Conservation (phyloP, 768 basidiomycete species). For the Russula foetens region DNA sequence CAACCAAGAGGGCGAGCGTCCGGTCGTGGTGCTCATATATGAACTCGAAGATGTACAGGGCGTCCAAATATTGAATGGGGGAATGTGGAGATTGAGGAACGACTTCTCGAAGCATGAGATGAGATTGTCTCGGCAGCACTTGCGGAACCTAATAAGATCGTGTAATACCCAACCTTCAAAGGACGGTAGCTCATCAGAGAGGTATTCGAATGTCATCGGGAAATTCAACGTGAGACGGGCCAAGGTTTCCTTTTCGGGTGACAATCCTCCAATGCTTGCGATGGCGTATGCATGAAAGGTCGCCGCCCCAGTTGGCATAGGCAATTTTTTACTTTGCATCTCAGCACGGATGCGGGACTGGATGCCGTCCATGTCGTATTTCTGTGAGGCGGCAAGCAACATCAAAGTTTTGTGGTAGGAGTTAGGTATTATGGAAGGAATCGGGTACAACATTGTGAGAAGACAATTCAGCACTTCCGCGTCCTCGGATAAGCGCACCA, state of each 20-base stretch:
- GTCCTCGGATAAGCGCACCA: conserved; percentile 2
- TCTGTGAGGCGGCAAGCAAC: conserved; percentile 17
- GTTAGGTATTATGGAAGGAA: neutral
- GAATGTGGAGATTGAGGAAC: neutral
- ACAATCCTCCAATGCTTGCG: neutral
- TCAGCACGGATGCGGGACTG: neutral
- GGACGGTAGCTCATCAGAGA: neutral
- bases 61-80: neutral
- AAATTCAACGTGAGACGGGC: neutral
- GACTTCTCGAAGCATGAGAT: neutral
- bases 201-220: neutral
- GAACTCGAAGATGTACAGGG: neutral
- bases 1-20: neutral
- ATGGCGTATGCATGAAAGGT: conserved; percentile 2
- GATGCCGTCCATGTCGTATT: conserved; percentile 22
- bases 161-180: neutral
- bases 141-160: neutral
- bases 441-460: conserved; percentile 8
- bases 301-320: neutral
- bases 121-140: neutral
- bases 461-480: neutral
- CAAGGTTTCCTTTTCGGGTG: neutral
- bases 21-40: too few species aligned
- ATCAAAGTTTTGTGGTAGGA: neutral
- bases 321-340: neutral